Evolutionary conservation across 2,329 filamentous ascomycete genomes (phyloP), one percentile per base, ranked within the genome.

Genomic region (Fusarium begoniae): DNA sequence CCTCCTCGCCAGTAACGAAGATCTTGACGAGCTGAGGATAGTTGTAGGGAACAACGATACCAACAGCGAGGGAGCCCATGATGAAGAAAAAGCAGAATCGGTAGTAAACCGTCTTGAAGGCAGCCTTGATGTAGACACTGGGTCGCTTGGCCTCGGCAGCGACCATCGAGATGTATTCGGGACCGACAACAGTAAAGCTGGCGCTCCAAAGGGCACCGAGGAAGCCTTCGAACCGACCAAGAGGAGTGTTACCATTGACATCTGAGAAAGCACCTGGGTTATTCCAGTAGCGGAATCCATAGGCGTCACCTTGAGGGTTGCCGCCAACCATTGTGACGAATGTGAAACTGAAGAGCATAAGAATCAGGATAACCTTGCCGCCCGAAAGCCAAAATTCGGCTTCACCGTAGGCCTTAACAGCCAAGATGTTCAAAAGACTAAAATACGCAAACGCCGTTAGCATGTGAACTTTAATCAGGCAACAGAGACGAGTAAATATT

Each of bases 301-400:
- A 94, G 4, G 89, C 85, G 75, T 93, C 91, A 54, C 89, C 84
- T 11, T 90, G 79, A 0, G 93, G 93, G 74, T 95, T 95, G 37
- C 92, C 93, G 41, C 93, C 93, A 13, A 94, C 85, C 91, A 95
- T 94, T 55, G 90, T 91, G 75, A 96, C 87, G 78, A 96, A 93
- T n/a, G 93, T 95, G 82, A 92, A 95, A 77, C 86, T 83, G 80
- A 94, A 91, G 60, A 94, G 84, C 18, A 90, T 89, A 68, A 91
- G 84, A 75, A 92, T 92, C 53, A 93, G 85, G 28, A 93, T 80
- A 40, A 93, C 86, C 80, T 93, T 93, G 72, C 90, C 90, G 44
- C 82, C 83, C 6, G 88, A 87, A 7, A 91, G 83, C 87, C 88
- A 91, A 77, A 95, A 95, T 78, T 95, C 93, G 17, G 91, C 89